Conservation (phyloP, 352 stramenopile species). For the Phytophthora colocasiae region DNA sequence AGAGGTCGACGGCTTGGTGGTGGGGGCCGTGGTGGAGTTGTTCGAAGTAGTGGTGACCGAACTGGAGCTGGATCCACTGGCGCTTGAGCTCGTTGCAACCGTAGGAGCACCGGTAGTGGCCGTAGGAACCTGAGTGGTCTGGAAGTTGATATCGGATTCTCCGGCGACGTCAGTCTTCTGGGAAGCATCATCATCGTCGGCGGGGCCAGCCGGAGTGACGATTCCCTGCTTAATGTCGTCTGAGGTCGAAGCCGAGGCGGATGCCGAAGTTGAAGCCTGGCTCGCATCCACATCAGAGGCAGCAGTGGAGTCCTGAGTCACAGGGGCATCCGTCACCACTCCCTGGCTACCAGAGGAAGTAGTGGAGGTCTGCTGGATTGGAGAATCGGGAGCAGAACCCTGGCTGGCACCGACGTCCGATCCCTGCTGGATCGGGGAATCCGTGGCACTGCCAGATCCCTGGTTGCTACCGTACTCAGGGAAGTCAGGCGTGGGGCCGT, state of each 20-base stretch:
- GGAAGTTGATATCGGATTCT: constrained; percentile 15
- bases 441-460: too few species aligned
- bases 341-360: constrained; percentile 7
- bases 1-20: constrained; percentile 5
- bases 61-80: constrained; percentile 16
- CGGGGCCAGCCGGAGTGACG: constrained; percentile 9
- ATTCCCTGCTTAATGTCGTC: constrained; percentile 23
- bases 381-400: constrained; percentile 1
- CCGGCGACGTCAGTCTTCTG: constrained; percentile 18
- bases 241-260: constrained; percentile 8
- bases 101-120: constrained; percentile 5
- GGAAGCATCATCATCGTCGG: neutral
- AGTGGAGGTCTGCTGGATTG: constrained; percentile 9
- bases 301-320: constrained; percentile 8
- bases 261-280: constrained; percentile 6
- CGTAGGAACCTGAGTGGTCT: constrained; percentile 2
- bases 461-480: constrained; percentile 9
- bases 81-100: neutral
- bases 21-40: constrained; percentile 10
- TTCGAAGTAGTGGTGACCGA: too few species aligned
- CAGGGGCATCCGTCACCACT: constrained; percentile 2
- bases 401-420: constrained; percentile 18
- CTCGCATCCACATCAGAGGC: constrained; percentile 11
- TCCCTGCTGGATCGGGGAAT: too few species aligned
- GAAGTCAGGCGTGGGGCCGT: constrained; percentile 2